Conservation (phyloP, 805 yeast genomes). For the Pichia paraexigua region DNA sequence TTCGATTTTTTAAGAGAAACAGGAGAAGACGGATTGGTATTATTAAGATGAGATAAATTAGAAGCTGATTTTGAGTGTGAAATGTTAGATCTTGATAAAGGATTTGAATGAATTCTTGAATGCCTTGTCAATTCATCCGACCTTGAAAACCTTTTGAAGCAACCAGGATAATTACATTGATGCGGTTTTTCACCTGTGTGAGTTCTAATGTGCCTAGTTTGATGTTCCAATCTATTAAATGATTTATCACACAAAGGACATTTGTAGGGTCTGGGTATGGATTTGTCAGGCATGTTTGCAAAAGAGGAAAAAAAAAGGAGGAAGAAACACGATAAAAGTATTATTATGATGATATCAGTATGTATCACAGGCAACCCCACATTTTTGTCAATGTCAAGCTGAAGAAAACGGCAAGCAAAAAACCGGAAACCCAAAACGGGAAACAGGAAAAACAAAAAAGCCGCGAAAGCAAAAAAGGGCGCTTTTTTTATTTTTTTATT, state of each 20-base stretch:
- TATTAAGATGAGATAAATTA: background rate
- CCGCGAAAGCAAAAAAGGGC: background rate
- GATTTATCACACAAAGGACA: constrained; percentile 82
- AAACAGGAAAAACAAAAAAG: background rate
- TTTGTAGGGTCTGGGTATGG: constrained; percentile 56
- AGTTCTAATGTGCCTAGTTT: constrained; percentile 83
- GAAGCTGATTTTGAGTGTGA: constrained; percentile 5
- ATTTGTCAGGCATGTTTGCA: background rate
- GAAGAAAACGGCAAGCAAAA: background rate
- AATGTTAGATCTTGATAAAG: constrained; percentile 29
- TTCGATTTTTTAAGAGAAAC: constrained; percentile 7
- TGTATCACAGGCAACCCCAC: background rate
- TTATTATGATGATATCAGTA: too few species aligned
- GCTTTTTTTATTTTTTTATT: background rate
- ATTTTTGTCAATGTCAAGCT: background rate
- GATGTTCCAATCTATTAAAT: constrained; percentile 83
- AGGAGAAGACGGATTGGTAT: constrained; percentile 9
- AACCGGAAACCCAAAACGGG: background rate
- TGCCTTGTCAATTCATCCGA: constrained; percentile 85
- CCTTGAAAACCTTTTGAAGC: constrained; percentile 71
- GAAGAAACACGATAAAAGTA: too few species aligned
- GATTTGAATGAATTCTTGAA: constrained; percentile 67
- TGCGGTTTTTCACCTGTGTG: constrained; percentile 94
- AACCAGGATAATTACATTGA: constrained; percentile 76
- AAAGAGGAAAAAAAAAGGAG: background rate